Base-by-base conservation (phyloP, 2,329 filamentous ascomycete genomes). In the Sporothrix phasma region DNA sequence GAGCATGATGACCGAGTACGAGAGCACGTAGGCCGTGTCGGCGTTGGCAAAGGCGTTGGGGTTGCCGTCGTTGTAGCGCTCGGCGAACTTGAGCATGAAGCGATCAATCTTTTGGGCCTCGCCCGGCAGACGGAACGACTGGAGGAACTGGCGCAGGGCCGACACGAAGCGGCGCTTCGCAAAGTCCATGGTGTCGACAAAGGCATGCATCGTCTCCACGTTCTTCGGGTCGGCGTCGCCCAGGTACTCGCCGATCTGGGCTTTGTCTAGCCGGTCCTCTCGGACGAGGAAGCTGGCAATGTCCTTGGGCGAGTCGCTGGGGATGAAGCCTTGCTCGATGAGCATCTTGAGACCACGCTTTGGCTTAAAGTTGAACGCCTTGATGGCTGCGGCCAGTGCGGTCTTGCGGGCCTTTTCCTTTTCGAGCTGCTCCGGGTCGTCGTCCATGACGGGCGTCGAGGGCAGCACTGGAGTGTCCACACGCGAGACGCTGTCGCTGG, bases 101-200 rank as follows among this genome's bases (percentile, higher is more conserved):
- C 94, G 90, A 84, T 99, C 94, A 69, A 99, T 99, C 79, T 99
- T 99, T 73, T 99, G 94, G 0, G 92, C 92, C 76, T 99, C 94
- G 66, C 94, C 94, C 0, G 94, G 94, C 15, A 99, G 79, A 67
- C 94, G 88, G 79, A 99, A 99, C 31, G 91, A 89, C 74, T 99
- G 94, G 13, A 99, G 79, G 71, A 99, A 99, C 65, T 91, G 87
- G 43, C 94, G 86, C 29, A 99, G 78, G 15, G 94, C 88, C 74
- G 97, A 93, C 6, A 97, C 93, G 70, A 99, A 99, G 2, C 92
- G 87, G 63, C 88, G 90, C 74, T 92, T 92, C 10, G 85, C 83
- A 70, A 99, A 99, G 54, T 97, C 90, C 92, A 99, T 97, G 22
- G 81, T 78, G 70, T 99, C 93, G 13, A 99, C 93, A 74, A 99